Conservation (phyloP, 225 moss, liverwort and hornwort species). For the Physcomitrellopsis africana region DNA sequence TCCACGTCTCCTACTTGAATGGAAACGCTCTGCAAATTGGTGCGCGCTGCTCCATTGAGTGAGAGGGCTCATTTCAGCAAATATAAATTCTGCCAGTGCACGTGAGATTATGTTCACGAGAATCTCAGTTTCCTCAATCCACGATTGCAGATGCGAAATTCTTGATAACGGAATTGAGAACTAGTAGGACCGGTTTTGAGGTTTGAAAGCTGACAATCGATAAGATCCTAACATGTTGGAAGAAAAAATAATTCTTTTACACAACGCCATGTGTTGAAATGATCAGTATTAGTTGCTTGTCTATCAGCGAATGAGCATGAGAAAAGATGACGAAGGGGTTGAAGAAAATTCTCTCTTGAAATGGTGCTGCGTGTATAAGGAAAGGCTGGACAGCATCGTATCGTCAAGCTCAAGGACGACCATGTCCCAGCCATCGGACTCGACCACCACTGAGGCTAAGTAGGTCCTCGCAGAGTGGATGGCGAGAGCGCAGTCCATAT, state of each 20-base stretch:
- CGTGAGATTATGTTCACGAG: neutral
- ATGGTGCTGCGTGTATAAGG: slow-evolving; percentile 64
- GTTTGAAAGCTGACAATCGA: no score
- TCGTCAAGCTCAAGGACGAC: slow-evolving; percentile 91
- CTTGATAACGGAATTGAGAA: slow-evolving; percentile 6
- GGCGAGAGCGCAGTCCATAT: slow-evolving; percentile 67
- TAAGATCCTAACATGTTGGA: no score
- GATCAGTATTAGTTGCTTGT: neutral
- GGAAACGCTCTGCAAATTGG: slow-evolving; percentile 61
- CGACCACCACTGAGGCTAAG: slow-evolving; percentile 43
- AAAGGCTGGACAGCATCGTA: slow-evolving; percentile 80
- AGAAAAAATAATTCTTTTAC: neutral
- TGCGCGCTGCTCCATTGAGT: neutral
- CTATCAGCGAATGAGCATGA: neutral
- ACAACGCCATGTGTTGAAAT: neutral
- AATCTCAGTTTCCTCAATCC: slow-evolving; percentile 1
- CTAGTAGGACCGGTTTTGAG: neutral
- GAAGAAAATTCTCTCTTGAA: slow-evolving; percentile 60
- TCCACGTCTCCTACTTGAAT: slow-evolving; percentile 69
- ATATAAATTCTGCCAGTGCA: neutral
- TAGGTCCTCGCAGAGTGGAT: slow-evolving; percentile 63
- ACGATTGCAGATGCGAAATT: neutral
- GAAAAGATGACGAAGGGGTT: neutral
- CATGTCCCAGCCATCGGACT: slow-evolving; percentile 71
- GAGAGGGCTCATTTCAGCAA: neutral